Evolutionary conservation across 163 green algal species (phyloP), one percentile per base, ranked within the genome.

Genomic region (Chloromonas sp.): DNA sequence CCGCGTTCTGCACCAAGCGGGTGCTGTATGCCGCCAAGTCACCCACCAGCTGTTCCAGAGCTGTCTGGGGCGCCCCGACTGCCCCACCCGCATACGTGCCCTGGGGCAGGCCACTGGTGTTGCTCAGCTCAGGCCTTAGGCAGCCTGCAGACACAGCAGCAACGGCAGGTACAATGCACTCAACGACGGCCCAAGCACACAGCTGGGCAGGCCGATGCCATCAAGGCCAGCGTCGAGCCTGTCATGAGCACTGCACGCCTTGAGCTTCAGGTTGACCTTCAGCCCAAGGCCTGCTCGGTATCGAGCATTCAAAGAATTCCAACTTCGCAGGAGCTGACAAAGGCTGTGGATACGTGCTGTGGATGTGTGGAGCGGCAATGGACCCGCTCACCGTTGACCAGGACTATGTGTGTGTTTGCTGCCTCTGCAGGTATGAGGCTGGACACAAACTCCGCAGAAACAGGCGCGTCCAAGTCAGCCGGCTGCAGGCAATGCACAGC

Each of bases 81-180:
- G 92, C 15, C 58, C 84, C 71, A 0, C 95, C 95, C 2, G 96
- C 85, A 70, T 94, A 97, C 2, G 91, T 88, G 0, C 92, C 91
- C 0, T 83, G 77, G 0, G 92, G 92, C 79, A 97, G 83, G 11
- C 60, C 84, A 1, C 3, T 76, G 14, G 93, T 13, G 83, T 89
- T 84, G 61, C 85, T 93, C 62, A 93, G 84, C 66, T 92, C 84
- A 14, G 81, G 59, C 3, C 90, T 79, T 0, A 97, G 60, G 60
- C 86, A 74, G 2, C 95, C 95, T 84, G 81, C 57, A 58, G 11
- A 3, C 79, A 36, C 36, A 36, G 36, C 36, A 36, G 36, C 36
- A 36, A 36, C 36, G 36, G 36, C 36, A 36, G 36, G 36, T 36
- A 36, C 36, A 36, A 36, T 36, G 36, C 36, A 36, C 36, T 36